Conservation (phyloP, 179 eudicot species). For the Silene noctiflora region DNA sequence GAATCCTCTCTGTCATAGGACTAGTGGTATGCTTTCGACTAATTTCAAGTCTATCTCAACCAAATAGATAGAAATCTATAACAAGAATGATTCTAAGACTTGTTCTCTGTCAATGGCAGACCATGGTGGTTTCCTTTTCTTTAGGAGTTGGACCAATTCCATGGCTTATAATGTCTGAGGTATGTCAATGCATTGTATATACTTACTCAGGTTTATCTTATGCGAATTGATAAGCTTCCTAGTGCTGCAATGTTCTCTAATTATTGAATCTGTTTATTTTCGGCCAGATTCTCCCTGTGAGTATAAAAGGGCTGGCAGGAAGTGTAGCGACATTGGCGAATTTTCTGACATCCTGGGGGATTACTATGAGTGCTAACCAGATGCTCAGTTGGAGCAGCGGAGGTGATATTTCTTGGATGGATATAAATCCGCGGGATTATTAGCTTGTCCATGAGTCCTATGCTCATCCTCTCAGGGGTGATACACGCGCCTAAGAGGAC, state of each 20-base stretch:
- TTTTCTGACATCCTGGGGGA: slow-evolving; percentile 35
- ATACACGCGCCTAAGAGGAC: too few species aligned
- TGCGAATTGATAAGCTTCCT: too few species aligned
- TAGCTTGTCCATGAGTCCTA: too few species aligned
- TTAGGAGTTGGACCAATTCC: slow-evolving; percentile 82
- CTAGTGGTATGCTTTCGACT: slow-evolving; percentile 38
- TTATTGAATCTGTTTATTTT: neutral
- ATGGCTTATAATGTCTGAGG: slow-evolving; percentile 90
- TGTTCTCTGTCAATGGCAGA: slow-evolving; percentile 24
- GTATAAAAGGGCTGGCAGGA: slow-evolving; percentile 41
- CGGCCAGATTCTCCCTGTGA: slow-evolving; percentile 35
- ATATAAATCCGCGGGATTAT: too few species aligned
- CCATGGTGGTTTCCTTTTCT: slow-evolving; percentile 48
- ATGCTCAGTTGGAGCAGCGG: slow-evolving; percentile 40
- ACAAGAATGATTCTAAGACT: slow-evolving; percentile 1
- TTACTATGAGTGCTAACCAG: slow-evolving; percentile 41
- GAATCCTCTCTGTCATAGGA: slow-evolving; percentile 37
- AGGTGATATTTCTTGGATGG: slow-evolving; percentile 23
- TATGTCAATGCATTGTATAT: slow-evolving; percentile 12
- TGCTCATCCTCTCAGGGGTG: too few species aligned
- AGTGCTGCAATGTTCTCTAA: slow-evolving; percentile 9
- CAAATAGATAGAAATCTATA: neutral
- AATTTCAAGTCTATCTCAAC: too few species aligned
- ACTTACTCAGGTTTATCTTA: too few species aligned
- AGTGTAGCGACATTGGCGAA: slow-evolving; percentile 41